Conservation (phyloP, 1,284 basidiomycete species). For the Ganoderma resinaceum region DNA sequence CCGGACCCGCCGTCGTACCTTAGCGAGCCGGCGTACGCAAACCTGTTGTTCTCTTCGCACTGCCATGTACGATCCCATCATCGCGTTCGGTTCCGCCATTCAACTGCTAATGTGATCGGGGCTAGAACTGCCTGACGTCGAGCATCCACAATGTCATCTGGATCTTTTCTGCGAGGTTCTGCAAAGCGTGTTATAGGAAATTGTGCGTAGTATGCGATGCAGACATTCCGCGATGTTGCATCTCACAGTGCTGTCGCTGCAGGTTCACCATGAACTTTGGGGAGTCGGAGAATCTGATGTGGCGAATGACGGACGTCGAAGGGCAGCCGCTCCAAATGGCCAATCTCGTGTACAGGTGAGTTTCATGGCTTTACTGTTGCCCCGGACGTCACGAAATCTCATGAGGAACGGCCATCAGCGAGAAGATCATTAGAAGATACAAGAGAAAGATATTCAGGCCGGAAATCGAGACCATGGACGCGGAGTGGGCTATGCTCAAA, state of each 20-base stretch:
- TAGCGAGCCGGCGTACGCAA: constrained; percentile 29
- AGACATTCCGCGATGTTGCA: not conserved
- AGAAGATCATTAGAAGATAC: not conserved
- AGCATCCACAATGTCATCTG: not conserved
- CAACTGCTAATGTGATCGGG: not conserved
- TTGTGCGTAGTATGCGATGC: not conserved
- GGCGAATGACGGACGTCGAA: not conserved
- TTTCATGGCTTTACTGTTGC: not conserved
- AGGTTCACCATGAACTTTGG: not conserved
- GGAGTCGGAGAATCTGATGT: not conserved
- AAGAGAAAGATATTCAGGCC: not conserved
- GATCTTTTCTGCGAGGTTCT: not conserved
- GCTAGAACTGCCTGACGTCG: constrained; percentile 9
- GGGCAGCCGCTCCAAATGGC: not conserved
- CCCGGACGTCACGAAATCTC: not conserved
- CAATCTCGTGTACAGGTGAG: not conserved
- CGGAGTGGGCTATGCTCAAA: not conserved
- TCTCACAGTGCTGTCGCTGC: not conserved
- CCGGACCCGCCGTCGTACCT: constrained; percentile 25
- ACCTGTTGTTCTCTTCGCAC: constrained; percentile 22
- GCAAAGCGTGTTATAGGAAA: not conserved
- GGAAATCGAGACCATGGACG: not conserved
- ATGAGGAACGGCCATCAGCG: not conserved
- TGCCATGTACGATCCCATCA: constrained; percentile 14
- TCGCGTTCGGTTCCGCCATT: not conserved